phyloP scores from a whole-genome alignment of 257 asterid genomes.

The Osmanthus fragrans region DNA sequence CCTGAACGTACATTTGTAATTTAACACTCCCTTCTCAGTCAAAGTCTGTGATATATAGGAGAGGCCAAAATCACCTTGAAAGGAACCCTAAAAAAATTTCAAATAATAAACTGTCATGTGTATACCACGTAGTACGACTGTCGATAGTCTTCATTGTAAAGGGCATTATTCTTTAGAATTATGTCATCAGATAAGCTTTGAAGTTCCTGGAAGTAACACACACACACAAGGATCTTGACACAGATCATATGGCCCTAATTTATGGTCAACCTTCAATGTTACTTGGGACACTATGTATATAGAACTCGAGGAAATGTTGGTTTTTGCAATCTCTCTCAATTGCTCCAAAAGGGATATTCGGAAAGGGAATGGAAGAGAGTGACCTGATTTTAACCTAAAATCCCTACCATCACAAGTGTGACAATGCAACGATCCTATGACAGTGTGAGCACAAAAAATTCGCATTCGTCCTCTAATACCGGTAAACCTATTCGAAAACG shows the following conservation, averaged over 20 bases:
- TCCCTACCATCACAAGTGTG: background rate
- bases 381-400: background rate
- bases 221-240: no score
- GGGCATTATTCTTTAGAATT: background rate
- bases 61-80: background rate
- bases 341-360: background rate
- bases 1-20: no score
- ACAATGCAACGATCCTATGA: background rate
- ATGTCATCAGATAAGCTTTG: background rate
- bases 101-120: no score
- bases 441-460: constrained; percentile 1
- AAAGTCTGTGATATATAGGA: background rate
- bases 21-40: background rate
- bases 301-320: background rate
- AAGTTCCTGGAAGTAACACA: background rate
- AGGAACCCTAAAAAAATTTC: background rate
- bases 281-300: background rate
- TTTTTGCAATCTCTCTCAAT: background rate
- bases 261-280: background rate
- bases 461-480: background rate
- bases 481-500: constrained; percentile 33
- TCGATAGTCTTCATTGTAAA: no score
- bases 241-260: no score
- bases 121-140: no score
- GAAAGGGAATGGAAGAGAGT: background rate